Conservation (phyloP, 345 rosid species). For the Eutrema heterophyllum region DNA sequence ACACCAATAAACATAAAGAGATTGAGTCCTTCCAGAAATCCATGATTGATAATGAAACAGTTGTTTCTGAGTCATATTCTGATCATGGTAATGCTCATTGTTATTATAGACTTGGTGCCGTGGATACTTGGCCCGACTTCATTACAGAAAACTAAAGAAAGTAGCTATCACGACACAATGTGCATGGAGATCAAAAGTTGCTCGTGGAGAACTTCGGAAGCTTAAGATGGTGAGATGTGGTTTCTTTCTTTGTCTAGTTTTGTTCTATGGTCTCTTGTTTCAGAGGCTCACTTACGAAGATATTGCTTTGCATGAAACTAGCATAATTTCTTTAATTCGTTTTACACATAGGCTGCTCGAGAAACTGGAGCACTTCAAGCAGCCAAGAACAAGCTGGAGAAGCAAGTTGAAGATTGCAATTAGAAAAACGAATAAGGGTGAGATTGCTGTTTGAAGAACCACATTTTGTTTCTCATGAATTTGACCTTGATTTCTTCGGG, state of each 20-base stretch:
- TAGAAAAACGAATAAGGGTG: conserved; percentile 97
- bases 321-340: background rate
- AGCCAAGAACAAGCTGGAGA: conserved; percentile 96
- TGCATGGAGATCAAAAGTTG: conserved; percentile 94
- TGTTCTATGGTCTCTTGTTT: background rate
- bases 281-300: background rate
- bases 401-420: conserved; percentile 97
- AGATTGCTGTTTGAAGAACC: conserved; percentile 29
- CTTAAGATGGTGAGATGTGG: conserved; percentile 81
- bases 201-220: conserved; percentile 82
- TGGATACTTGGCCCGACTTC: conserved; percentile 61
- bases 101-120: conserved; percentile 69
- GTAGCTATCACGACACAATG: conserved; percentile 85
- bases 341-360: conserved; percentile 76
- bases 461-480: background rate
- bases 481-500: background rate
- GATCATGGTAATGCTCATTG: conserved; percentile 2
- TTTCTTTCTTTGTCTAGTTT: conserved; percentile 15
- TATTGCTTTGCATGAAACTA: no score
- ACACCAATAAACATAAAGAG: conserved; percentile 9
- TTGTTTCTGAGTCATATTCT: conserved; percentile 5
- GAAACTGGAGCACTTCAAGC: conserved; percentile 99
- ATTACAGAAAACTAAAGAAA: conserved; percentile 58
- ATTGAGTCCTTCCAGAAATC: background rate
- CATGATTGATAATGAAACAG: background rate